phyloP scores from a whole-genome alignment of 768 basidiomycete genomes.

The Crepidotus variabilis region DNA sequence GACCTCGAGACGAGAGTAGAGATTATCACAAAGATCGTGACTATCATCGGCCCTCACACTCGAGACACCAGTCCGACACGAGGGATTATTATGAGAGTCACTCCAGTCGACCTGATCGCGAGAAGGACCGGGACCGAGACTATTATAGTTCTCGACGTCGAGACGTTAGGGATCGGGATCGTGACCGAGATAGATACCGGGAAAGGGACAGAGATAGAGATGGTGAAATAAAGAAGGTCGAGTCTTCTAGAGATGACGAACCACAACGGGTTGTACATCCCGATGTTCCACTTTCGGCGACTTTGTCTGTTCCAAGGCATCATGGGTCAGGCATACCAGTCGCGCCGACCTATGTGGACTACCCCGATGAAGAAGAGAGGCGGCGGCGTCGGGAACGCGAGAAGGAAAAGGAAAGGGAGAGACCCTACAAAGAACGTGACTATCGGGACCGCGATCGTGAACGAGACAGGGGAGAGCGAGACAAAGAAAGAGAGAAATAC shows the following conservation, averaged over 20 bases:
- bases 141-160: neutral
- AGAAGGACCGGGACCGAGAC: conserved; percentile 3
- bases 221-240: conserved; percentile 1
- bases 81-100: conserved; percentile 17
- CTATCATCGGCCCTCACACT: conserved; percentile 3
- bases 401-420: conserved; percentile 2
- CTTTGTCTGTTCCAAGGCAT: conserved; percentile 6
- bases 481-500: conserved; percentile 13
- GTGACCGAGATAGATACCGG: conserved; percentile 2
- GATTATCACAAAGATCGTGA: conserved; percentile 6
- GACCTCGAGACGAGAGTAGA: conserved; percentile 2
- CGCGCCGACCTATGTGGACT: conserved; percentile 15
- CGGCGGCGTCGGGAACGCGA: conserved; percentile 1
- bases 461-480: conserved; percentile 7
- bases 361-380: conserved; percentile 18
- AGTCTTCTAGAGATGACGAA: conserved; percentile 14
- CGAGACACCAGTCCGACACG: conserved; percentile 6
- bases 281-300: conserved; percentile 5
- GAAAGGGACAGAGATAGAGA: conserved; percentile 8
- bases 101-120: conserved; percentile 5
- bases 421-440: conserved; percentile 1
- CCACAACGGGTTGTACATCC: conserved; percentile 13
- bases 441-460: conserved; percentile 9
- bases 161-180: conserved; percentile 7
- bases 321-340: neutral